Percentiles rank a stretch among this genome's conserved stretches.
Evolutionary conservation across 257 asterid genomes (phyloP).

Genomic region (Plantago major): DNA sequence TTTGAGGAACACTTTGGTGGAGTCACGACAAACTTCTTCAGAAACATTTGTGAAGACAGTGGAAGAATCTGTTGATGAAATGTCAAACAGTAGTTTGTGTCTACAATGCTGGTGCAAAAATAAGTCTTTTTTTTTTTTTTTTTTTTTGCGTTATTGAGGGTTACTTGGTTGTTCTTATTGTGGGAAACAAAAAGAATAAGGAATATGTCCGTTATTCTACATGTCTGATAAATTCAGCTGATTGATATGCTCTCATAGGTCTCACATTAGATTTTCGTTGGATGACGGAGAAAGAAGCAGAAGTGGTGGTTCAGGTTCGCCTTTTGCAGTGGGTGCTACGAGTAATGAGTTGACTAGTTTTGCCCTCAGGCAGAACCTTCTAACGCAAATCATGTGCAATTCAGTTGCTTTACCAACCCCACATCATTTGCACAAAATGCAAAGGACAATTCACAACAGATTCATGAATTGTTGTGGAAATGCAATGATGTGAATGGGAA

Average conservation of each 20-base stretch:
- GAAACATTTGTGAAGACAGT: conserved; percentile 55
- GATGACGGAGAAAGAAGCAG: no score
- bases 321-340: no score
- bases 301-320: conserved; percentile 49
- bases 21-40: conserved; percentile 53
- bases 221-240: no score
- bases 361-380: conserved; percentile 25
- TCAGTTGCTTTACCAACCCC: conserved; percentile 23
- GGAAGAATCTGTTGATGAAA: conserved; percentile 81
- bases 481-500: conserved; percentile 61
- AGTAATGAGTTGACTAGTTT: no score
- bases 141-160: conserved; percentile 46
- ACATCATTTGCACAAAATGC: conserved; percentile 10
- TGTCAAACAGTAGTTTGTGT: conserved; percentile 60
- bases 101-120: conserved; percentile 74
- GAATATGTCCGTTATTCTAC: no score
- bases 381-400: conserved; percentile 21
- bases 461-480: conserved; percentile 58
- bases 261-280: no score
- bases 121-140: conserved; percentile 45
- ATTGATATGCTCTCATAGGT: no score
- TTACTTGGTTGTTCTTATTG: conserved; percentile 54
- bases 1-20: conserved; percentile 65
- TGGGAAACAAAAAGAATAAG: no score
- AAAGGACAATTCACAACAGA: conserved; percentile 57